Conservation (phyloP, 2,329 filamentous ascomycete genomes). For the Aspergillus jensenii region DNA sequence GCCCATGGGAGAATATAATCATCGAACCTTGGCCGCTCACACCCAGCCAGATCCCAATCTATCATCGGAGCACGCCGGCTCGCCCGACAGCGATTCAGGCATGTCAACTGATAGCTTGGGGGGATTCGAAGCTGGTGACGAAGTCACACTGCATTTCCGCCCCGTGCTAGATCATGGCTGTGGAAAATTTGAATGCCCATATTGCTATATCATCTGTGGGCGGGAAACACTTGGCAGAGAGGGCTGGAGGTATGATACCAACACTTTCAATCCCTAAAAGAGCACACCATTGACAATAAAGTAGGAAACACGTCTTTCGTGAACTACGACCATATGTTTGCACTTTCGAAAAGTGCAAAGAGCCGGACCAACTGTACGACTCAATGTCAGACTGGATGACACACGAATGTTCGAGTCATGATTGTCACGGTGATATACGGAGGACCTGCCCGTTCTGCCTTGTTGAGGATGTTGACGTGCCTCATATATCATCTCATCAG, state of each 20-base stretch:
- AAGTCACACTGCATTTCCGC: too few species aligned
- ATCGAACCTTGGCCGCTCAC: too few species aligned
- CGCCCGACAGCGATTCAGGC: too few species aligned
- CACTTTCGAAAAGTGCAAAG: not conserved
- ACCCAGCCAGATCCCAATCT: too few species aligned
- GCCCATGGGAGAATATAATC: too few species aligned
- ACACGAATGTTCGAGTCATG: not conserved
- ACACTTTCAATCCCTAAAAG: too few species aligned
- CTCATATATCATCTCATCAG: not conserved
- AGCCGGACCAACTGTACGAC: conserved; percentile 5
- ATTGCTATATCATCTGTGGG: not conserved
- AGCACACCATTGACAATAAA: not conserved
- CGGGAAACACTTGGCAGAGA: not conserved
- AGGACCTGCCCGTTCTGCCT: not conserved
- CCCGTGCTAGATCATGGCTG: not conserved
- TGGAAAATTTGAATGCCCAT: conserved; percentile 1
- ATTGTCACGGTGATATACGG: too few species aligned
- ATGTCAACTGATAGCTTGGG: too few species aligned
- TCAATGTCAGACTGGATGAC: not conserved
- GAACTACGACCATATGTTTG: conserved; percentile 8
- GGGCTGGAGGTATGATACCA: not conserved
- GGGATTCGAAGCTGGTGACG: too few species aligned
- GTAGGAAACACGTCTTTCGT: not conserved
- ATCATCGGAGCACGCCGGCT: too few species aligned
- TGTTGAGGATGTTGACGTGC: not conserved